Evolutionary conservation across 2,329 filamentous ascomycete species (phyloP).

Genomic region (Arthroderma uncinatum): DNA sequence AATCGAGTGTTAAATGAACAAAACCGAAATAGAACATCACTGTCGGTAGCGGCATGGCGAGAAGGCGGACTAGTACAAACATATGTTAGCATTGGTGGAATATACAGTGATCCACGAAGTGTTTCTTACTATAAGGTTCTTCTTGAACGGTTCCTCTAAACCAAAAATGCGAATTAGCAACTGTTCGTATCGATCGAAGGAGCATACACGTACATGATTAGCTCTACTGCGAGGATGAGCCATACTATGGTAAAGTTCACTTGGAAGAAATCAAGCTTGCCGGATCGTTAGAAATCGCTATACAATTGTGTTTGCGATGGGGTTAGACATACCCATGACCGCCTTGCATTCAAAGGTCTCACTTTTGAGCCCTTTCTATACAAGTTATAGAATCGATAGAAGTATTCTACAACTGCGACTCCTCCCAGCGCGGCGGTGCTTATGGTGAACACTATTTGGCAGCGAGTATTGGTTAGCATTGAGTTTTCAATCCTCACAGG

Average conservation of each 20-base stretch:
- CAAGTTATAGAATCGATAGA: slow-evolving; percentile 32
- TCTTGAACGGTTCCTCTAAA: slow-evolving; percentile 31
- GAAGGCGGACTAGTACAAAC: slow-evolving; percentile 27
- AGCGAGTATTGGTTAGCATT: not conserved
- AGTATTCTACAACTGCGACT: slow-evolving; percentile 35
- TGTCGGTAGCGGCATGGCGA: slow-evolving; percentile 36
- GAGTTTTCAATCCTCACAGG: not conserved
- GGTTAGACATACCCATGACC: slow-evolving; percentile 29
- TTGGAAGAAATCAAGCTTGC: slow-evolving; percentile 36
- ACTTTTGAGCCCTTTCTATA: slow-evolving; percentile 28
- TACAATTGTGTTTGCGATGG: not conserved
- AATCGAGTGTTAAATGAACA: slow-evolving; percentile 32
- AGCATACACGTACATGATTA: slow-evolving; percentile 29
- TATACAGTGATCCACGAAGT: not conserved
- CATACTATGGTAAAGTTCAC: slow-evolving; percentile 38
- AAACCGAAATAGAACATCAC: slow-evolving; percentile 38
- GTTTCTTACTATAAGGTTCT: slow-evolving; percentile 30
- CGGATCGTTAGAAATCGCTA: slow-evolving; percentile 2
- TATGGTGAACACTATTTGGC: slow-evolving; percentile 33
- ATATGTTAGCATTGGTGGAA: slow-evolving; percentile 3
- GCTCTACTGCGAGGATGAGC: slow-evolving; percentile 33
- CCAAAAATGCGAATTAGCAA: not conserved
- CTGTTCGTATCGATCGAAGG: not conserved
- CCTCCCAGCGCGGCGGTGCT: slow-evolving; percentile 32
- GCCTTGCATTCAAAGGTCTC: slow-evolving; percentile 32